phyloP scores from a whole-genome alignment of 2,329 filamentous ascomycete genomes.

The Alternaria tenuissima region DNA sequence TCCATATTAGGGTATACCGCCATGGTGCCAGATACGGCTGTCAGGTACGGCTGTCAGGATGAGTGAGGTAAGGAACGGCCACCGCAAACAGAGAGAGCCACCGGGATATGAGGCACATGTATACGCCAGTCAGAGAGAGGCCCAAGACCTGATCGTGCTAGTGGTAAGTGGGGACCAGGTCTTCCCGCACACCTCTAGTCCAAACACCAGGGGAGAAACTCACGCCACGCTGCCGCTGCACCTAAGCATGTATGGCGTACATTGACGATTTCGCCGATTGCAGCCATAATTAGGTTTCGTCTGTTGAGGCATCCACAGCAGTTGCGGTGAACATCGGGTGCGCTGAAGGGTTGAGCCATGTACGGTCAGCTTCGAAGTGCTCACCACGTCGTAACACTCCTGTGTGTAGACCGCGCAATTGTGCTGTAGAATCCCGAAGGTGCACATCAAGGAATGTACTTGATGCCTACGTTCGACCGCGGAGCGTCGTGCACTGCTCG shows the following conservation, averaged over 20 bases:
- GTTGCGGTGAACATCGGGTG: background rate
- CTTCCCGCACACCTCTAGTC: constrained; percentile 12
- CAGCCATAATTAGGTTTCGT: constrained; percentile 1
- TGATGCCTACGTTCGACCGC: background rate
- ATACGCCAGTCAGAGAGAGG: constrained; percentile 15
- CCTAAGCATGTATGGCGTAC: background rate
- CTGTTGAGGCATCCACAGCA: background rate
- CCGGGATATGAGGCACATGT: constrained; percentile 14
- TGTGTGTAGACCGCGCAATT: background rate
- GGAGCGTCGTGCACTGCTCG: background rate
- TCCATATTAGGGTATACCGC: constrained; percentile 13
- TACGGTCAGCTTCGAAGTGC: background rate
- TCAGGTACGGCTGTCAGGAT: background rate
- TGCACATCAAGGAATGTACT: background rate
- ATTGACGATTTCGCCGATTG: background rate
- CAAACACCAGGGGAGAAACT: constrained; percentile 13
- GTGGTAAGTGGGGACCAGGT: constrained; percentile 18
- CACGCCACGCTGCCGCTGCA: constrained; percentile 4
- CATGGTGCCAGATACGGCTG: background rate
- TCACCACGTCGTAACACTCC: background rate
- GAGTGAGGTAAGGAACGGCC: constrained; percentile 1
- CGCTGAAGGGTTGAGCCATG: background rate
- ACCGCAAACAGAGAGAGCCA: constrained; percentile 1
- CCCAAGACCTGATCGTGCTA: constrained; percentile 9
- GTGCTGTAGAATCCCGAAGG: background rate